phyloP scores from a whole-genome alignment of 768 basidiomycete genomes.

The Neoboletus magnificus region DNA sequence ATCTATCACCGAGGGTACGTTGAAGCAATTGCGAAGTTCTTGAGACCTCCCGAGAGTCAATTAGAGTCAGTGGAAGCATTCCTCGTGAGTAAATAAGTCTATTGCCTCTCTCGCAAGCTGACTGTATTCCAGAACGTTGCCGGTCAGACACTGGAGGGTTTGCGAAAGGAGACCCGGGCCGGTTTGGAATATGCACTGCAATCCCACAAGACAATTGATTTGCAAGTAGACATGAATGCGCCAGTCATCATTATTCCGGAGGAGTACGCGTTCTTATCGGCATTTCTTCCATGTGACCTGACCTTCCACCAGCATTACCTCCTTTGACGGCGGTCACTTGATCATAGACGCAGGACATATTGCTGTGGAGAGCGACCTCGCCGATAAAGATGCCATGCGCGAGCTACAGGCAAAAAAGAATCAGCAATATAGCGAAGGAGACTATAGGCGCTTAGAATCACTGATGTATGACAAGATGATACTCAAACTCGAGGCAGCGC shows the following conservation, averaged over 20 bases:
- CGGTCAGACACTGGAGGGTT: conserved; percentile 87
- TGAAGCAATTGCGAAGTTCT: conserved; percentile 87
- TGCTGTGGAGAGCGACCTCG: conserved; percentile 86
- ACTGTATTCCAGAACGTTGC: conserved; percentile 66
- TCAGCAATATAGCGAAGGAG: conserved; percentile 81
- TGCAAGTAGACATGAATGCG: conserved; percentile 96
- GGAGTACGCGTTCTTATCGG: conserved; percentile 47
- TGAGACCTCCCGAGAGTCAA: conserved; percentile 92
- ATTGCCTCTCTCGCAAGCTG: neutral
- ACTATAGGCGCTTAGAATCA: conserved; percentile 80
- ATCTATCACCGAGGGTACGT: conserved; percentile 94
- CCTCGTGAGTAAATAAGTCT: conserved; percentile 48
- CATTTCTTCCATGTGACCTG: conserved; percentile 17
- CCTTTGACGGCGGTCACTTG: conserved; percentile 75
- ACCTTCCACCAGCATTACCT: conserved; percentile 59
- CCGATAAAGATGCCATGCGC: conserved; percentile 74
- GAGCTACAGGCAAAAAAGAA: conserved; percentile 80
- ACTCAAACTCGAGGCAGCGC: conserved; percentile 81
- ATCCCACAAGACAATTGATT: conserved; percentile 91
- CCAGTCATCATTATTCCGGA: conserved; percentile 97
- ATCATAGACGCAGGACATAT: conserved; percentile 97
- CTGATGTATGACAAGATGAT: conserved; percentile 94
- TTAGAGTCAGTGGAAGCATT: conserved; percentile 94
- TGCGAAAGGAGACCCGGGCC: conserved; percentile 90
- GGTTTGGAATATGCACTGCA: conserved; percentile 92